Base-by-base conservation (phyloP, 75 land plant genomes). In the Gnetum montanum region DNA sequence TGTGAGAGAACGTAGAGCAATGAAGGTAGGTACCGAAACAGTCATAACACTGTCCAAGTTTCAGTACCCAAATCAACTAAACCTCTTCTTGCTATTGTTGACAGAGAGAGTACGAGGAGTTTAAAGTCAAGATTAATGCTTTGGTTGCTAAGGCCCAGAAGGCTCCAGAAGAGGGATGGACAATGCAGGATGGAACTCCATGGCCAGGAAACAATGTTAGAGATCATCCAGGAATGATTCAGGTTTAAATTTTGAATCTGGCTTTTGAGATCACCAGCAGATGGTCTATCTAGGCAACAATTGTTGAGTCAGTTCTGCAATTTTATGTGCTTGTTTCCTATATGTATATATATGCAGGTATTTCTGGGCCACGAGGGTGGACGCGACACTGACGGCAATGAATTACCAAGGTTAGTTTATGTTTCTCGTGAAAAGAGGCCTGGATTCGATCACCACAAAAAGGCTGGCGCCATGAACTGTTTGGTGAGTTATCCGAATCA, bases 1-100 rank as follows among this genome's bases (percentile, higher is more conserved):
- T 71, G 70, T 69, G 5, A 75, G 70, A 29, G 82, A 79, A 45
- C 68, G 82, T 15, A 54, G 82, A 37, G 74, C 74, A 26, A 79
- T 79, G 80, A 79, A 79, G 81, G 81, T 69, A 12, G 54, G 19
- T 27, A 25, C n/a, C n/a, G n/a, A n/a, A n/a, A n/a, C n/a, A n/a
- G n/a, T n/a, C n/a, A n/a, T n/a, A n/a, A n/a, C n/a, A 22, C 36
- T 34, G 34, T 26, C 43, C 27, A 4, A 23, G 30, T 34, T 26
- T 31, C 52, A 18, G 13, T 24, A 11, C 36, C 4, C 10, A n/a
- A 23, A 2, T 16, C 20, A 30, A 26, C 12, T 33, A 25, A 29
- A 22, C 20, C 57, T 47, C 18, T 57, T 16, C 46, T 69, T 53
- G 11, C 23, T 46, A 31, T 58, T 8, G 12, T 36, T 12, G 48